These are phyloP conservation scores for Cercophora sp. DNA, from an alignment of 495 filamentous ascomycete genomes.

Conservation along the genomic window DNA sequence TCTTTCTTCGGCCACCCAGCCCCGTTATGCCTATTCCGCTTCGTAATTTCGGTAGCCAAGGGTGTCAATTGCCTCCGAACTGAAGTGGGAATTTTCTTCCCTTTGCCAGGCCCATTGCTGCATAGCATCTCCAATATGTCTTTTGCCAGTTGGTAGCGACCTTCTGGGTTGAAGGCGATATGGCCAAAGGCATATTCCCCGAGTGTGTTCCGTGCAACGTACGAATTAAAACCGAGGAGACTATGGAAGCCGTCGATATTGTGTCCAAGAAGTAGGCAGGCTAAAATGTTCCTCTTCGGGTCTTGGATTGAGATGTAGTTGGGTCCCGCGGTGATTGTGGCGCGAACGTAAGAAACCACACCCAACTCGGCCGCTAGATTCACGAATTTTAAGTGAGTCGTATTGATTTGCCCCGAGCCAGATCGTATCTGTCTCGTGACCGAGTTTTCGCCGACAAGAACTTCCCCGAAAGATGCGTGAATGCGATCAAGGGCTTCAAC, in stretches of 20 bases:
- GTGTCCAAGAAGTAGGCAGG: neutral
- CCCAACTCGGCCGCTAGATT: neutral
- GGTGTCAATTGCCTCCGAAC: neutral
- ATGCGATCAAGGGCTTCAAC: neutral
- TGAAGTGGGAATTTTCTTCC: neutral
- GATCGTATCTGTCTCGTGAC: neutral
- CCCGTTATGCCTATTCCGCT: neutral
- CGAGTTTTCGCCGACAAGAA: neutral
- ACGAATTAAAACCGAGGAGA: neutral
- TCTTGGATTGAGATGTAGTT: neutral
- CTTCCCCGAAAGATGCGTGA: neutral
- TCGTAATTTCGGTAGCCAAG: neutral
- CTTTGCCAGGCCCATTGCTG: neutral
- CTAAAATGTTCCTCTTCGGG: neutral
- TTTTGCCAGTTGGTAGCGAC: neutral
- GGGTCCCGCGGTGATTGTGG: neutral
- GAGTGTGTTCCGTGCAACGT: neutral
- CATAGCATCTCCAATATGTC: neutral
- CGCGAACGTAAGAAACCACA: neutral
- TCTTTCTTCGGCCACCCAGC: neutral
- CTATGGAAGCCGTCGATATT: neutral
- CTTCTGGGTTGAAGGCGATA: neutral
- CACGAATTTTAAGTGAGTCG: neutral
- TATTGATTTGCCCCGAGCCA: neutral
- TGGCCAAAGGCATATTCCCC: neutral